Base-by-base conservation (phyloP, 257 asterid species). In the Fraxinus americana region DNA sequence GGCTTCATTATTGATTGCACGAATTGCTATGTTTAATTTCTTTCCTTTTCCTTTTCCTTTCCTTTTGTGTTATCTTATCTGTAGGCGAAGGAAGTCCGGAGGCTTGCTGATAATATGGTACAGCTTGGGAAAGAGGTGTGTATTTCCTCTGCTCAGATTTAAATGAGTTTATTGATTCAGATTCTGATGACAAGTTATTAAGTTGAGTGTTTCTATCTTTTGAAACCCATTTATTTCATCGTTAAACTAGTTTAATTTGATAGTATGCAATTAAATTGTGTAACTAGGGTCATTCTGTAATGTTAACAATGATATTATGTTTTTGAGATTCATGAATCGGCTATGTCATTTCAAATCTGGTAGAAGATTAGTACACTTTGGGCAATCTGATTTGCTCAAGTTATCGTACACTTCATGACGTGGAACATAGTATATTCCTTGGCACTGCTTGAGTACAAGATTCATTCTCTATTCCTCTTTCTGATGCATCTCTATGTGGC, bases 81-180 rank as follows among this genome's bases (percentile, higher is more conserved):
- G 52, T 71, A 94, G 99, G 99, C 99, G 4, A 92, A 92, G 87
- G 98, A 92, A 89, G 91, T 94, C n/a, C 94, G 97, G 29, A 86
- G 99, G 87, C 93, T 92, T 76, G 99, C 99, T 8, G 98, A 94
- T 83, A 92, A 91, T 78, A 94, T 94, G 99, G 97, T 94, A 29
- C 97, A 92, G 88, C 94, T 94, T 30, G 99, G 99, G 32, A 94
- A 94, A 74, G 97, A 94, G 97, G 99, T 92, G 32, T 63, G 82
- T 57, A 10, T 83, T 63, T 19, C 8, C 5, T 30, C 57, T 68
- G 66, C 63, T 39, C 8, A 48, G 30, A 68, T 67, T 71, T 35
- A 21, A 50, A 66, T 50, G 14, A 25, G 27, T 16, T 59, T 67
- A 41, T 72, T 21, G 25, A 32, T 39, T 61, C 77, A 29, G 9